These are phyloP conservation scores for Solanum neorickii DNA, from an alignment of 257 asterid genomes.

Conservation along the genomic window DNA sequence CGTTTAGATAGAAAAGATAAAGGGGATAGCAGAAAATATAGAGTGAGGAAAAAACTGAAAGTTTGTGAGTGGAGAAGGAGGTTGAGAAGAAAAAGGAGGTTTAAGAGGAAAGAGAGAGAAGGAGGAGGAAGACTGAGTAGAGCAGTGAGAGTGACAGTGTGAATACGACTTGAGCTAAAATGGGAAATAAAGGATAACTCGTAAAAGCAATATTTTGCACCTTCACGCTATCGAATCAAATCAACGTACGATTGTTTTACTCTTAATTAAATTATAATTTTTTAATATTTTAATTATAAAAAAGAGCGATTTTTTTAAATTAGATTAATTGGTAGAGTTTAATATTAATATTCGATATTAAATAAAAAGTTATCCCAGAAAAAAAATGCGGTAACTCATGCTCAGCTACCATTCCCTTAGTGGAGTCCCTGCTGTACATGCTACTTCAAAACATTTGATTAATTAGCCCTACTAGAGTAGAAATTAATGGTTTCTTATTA, in stretches of 20 bases:
- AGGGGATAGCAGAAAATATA: neutral
- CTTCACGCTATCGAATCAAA: neutral
- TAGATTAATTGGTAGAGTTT: fast-evolving
- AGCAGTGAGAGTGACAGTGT: conserved; percentile 2
- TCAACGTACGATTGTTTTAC: no score
- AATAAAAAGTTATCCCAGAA: no score
- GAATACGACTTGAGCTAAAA: neutral
- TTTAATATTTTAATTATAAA: neutral
- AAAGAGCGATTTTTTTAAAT: fast-evolving
- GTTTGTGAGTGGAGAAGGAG: neutral
- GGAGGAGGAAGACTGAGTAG: neutral
- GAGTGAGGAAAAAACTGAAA: neutral
- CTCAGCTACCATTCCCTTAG: neutral
- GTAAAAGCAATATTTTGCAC: neutral
- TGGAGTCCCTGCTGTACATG: neutral
- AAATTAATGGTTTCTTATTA: neutral
- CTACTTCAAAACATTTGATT: neutral
- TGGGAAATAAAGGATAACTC: neutral
- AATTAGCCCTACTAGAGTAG: neutral
- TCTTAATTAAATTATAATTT: neutral
- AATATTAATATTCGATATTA: neutral
- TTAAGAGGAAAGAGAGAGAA: neutral
- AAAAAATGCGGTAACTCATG: neutral
- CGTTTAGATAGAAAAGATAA: neutral
- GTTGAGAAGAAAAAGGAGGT: neutral